phyloP scores from a whole-genome alignment of 2,329 filamentous ascomycete species.

The Sporothrix euskadiensis region DNA sequence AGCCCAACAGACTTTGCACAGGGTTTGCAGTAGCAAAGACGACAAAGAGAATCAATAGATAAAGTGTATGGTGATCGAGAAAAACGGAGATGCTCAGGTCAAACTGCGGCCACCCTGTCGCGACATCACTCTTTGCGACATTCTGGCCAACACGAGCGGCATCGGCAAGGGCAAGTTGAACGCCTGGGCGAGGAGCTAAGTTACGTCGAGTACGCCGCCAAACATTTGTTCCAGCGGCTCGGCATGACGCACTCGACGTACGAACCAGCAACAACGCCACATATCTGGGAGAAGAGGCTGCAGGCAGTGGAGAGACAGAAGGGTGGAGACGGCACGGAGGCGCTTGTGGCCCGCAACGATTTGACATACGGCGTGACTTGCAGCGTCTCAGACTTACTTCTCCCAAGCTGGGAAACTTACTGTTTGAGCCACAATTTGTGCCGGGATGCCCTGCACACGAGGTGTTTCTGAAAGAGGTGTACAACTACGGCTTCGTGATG shows the following conservation, averaged over 20 bases:
- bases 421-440: slow-evolving; percentile 21
- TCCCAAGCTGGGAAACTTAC: slow-evolving; percentile 23
- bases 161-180: too few species aligned
- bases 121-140: background rate
- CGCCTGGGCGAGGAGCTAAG: slow-evolving; percentile 25
- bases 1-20: background rate
- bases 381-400: slow-evolving; percentile 27
- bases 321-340: background rate
- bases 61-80: background rate
- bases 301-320: slow-evolving; percentile 26
- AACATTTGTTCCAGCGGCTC: background rate
- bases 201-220: slow-evolving; percentile 3
- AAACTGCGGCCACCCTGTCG: background rate
- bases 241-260: background rate
- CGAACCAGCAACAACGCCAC: slow-evolving; percentile 15
- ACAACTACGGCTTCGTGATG: slow-evolving; percentile 23
- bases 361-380: slow-evolving; percentile 26
- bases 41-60: background rate
- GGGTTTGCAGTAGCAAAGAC: background rate
- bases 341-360: slow-evolving; percentile 20
- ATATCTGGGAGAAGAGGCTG: slow-evolving; percentile 24
- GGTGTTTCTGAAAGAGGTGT: slow-evolving; percentile 21
- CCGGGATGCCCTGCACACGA: slow-evolving; percentile 3
- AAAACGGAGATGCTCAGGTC: background rate
- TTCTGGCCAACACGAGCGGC: too few species aligned